A percentile compares a stretch with the other conserved stretches of the same genome.
These are phyloP conservation scores for Aurifilum marmelostoma DNA, from an alignment of 2,329 filamentous ascomycete genomes.

Conservation along the genomic window DNA sequence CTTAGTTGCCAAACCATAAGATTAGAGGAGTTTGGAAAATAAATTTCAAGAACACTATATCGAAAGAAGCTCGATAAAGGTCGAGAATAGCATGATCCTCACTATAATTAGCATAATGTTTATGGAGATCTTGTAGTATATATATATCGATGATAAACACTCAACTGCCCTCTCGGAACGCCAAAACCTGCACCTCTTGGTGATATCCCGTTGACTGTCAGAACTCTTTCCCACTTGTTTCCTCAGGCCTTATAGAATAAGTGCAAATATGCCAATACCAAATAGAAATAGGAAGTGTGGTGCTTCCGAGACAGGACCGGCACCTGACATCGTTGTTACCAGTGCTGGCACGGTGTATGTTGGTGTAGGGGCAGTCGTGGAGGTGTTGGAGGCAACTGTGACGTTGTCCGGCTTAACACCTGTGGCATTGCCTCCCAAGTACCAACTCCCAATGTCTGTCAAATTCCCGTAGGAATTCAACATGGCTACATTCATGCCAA, in stretches of 20 bases:
- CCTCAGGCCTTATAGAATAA: not conserved
- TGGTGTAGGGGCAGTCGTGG: slow-evolving; percentile 1
- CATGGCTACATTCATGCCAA: slow-evolving; percentile 21
- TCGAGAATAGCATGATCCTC: too few relatives aligned
- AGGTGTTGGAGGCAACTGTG: slow-evolving; percentile 7
- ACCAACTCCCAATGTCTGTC: slow-evolving; percentile 17
- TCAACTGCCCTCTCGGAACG: not conserved
- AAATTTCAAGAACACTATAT: too few relatives aligned
- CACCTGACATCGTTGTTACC: slow-evolving; percentile 8
- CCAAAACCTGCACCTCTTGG: not conserved
- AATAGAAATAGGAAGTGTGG: not conserved
- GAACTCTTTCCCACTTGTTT: not conserved
- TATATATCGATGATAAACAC: too few relatives aligned
- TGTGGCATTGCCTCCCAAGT: slow-evolving; percentile 19
- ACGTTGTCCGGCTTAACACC: slow-evolving; percentile 20
- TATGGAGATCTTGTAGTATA: too few relatives aligned
- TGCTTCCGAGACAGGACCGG: not conserved
- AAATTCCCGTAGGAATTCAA: slow-evolving; percentile 15
- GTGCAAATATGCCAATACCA: not conserved
- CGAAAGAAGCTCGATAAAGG: too few relatives aligned
- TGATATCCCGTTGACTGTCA: not conserved
- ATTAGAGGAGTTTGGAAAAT: too few relatives aligned
- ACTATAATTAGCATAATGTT: too few relatives aligned
- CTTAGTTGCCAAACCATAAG: too few relatives aligned
- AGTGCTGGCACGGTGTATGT: slow-evolving; percentile 18